phyloP scores from a whole-genome alignment of 371 early-diverging fungal genomes.

The Mucor velutinosus region DNA sequence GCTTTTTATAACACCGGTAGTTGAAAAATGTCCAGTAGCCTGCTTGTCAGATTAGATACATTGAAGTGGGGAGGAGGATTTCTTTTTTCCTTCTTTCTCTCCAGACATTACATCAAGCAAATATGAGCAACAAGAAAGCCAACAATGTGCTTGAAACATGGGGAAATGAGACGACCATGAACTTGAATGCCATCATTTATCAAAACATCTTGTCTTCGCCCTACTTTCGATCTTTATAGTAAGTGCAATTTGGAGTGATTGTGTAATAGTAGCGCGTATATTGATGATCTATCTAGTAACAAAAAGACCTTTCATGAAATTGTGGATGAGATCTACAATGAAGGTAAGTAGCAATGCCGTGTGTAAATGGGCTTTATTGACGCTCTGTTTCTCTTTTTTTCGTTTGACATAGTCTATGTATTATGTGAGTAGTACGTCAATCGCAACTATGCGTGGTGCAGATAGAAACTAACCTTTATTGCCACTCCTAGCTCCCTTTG shows the following conservation, averaged over 20 bases:
- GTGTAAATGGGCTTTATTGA: background rate
- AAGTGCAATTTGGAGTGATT: slow-evolving; percentile 22
- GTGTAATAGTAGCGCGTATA: background rate
- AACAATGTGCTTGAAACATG: slow-evolving; percentile 70
- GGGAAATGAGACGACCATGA: slow-evolving; percentile 85
- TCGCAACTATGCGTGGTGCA: background rate
- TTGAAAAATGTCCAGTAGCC: too few species aligned
- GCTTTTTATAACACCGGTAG: too few species aligned
- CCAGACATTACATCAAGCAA: background rate
- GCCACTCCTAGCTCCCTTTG: slow-evolving; percentile 69
- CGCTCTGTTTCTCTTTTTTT: slow-evolving; percentile 8
- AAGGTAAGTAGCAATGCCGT: slow-evolving; percentile 45
- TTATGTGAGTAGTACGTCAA: slow-evolving; percentile 20
- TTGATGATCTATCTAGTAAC: slow-evolving; percentile 45
- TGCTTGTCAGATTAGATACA: too few species aligned
- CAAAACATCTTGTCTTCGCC: slow-evolving; percentile 73
- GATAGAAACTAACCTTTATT: background rate
- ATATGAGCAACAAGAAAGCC: slow-evolving; percentile 42
- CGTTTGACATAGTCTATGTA: slow-evolving; percentile 28
- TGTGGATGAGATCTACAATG: slow-evolving; percentile 79
- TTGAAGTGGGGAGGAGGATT: background rate
- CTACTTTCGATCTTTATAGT: slow-evolving; percentile 73
- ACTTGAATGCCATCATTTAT: slow-evolving; percentile 77
- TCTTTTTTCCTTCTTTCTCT: background rate
- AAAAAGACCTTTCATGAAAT: slow-evolving; percentile 83